Evolutionary conservation across 495 filamentous ascomycete genomes (phyloP).

Genomic region (Cairneyella variabilis): DNA sequence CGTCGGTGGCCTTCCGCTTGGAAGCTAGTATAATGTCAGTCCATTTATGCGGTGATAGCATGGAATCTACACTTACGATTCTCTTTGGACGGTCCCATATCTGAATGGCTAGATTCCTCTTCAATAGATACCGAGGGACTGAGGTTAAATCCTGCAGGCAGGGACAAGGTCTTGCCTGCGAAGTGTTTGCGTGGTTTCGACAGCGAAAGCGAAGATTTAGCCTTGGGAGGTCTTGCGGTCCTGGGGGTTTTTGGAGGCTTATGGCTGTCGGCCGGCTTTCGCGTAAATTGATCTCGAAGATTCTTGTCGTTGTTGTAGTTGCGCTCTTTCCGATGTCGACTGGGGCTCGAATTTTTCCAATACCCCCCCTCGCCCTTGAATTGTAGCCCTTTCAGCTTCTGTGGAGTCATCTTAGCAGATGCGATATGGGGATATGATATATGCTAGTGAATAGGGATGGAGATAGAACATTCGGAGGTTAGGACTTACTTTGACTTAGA

Average conservation of each 20-base stretch:
- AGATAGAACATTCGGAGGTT: too few species aligned
- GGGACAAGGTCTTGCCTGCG: too few species aligned
- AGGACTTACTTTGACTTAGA: not conserved
- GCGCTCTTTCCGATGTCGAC: not conserved
- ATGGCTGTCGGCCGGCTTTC: too few species aligned
- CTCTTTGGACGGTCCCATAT: conserved; percentile 23
- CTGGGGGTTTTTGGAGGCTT: too few species aligned
- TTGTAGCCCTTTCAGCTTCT: not conserved
- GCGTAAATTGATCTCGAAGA: too few species aligned
- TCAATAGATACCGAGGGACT: too few species aligned
- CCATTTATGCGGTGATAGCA: not conserved
- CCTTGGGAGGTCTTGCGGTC: too few species aligned
- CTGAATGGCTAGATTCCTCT: too few species aligned
- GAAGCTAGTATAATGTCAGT: conserved; percentile 37
- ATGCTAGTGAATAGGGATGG: too few species aligned
- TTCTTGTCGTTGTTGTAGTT: not conserved
- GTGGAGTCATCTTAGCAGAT: conserved; percentile 6
- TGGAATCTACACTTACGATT: conserved; percentile 16
- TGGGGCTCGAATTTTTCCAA: not conserved
- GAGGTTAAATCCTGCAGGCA: too few species aligned
- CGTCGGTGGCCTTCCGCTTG: conserved; percentile 78
- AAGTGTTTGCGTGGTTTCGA: too few species aligned
- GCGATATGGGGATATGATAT: not conserved
- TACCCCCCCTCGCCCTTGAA: not conserved
- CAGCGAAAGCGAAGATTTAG: too few species aligned